These are phyloP conservation scores for Fusarium proliferatum DNA, from an alignment of 2,329 filamentous ascomycete species.

Conservation along the genomic window DNA sequence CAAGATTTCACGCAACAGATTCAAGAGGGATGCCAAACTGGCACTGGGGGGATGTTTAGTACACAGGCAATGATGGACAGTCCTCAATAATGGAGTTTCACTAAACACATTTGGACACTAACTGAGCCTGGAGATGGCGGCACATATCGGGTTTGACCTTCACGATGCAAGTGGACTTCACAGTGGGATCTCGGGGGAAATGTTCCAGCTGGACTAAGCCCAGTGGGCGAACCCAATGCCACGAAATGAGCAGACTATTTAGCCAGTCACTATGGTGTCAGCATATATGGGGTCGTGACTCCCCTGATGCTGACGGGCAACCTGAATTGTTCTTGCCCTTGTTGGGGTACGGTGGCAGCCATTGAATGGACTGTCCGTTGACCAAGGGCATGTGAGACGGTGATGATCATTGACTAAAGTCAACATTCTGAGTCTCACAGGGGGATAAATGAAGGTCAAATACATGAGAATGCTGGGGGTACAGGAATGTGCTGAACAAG, in stretches of 20 bases:
- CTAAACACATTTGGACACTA: background rate
- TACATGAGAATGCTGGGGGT: background rate
- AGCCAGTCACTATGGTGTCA: background rate
- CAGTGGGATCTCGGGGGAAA: constrained; percentile 2
- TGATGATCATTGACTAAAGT: constrained; percentile 22
- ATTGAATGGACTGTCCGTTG: background rate
- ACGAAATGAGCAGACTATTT: constrained; percentile 2
- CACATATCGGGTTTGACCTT: background rate
- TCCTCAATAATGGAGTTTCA: constrained; percentile 1
- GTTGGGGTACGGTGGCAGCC: background rate
- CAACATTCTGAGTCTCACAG: constrained; percentile 18
- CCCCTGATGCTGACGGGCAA: background rate
- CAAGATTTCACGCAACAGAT: background rate
- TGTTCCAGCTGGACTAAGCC: background rate
- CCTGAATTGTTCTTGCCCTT: constrained; percentile 5
- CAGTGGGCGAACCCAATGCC: background rate
- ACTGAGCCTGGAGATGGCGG: constrained; percentile 13
- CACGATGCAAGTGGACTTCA: background rate
- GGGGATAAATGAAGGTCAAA: background rate
- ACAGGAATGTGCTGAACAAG: background rate
- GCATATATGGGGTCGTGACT: background rate
- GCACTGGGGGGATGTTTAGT: background rate
- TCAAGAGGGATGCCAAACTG: background rate
- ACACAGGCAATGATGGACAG: constrained; percentile 13
- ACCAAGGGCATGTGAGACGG: background rate